Evolutionary conservation across 2,329 filamentous ascomycete genomes (phyloP), one percentile per base, ranked within the genome.

Genomic region (Simplicillium sp.): DNA sequence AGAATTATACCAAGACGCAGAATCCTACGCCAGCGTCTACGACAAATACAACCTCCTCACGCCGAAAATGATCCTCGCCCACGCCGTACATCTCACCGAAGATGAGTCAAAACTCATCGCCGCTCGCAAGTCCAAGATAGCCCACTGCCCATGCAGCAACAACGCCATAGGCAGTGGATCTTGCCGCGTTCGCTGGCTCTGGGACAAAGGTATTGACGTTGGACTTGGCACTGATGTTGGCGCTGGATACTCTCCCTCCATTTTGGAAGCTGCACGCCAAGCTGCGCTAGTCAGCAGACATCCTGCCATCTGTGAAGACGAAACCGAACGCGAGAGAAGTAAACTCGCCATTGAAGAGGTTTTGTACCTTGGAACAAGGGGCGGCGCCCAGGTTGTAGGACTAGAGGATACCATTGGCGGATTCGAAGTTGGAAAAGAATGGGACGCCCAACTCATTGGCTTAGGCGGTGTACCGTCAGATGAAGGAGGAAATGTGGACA

Each of bases 201-300:
- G 95, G 39, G 74, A 87, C 16, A 71, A 73, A 39, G 87, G 86
- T 0, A 71, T 97, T 36, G 78, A 76, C 0, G 80, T 96, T 6
- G 90, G 92, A 0, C 65, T 98, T 0, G 92, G 92, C 0, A 97
- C 90, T 0, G 92, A 98, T 59, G 80, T 97, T 43, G 85, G 79
- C 51, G 92, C 90, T 3, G 92, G 92, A 0, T 96, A 90, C 58
- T 85, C 80, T 41, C 73, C 86, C 0, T 86, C 79, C 45, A 75
- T 97, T 9, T 73, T 97, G 0, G 85, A 92, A 49, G 81, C 87
- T n/a, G 86, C 82, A 34, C 67, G 89, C 12, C 85, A 92, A 54
- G 87, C 90, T 0, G 75, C 80, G 38, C 72, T 95, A 46, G 86
- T 90, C 1, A 87, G 80, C 48, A 68, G 89, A 25, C 79, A 84